Base-by-base conservation (phyloP, 208 protist genomes). In the Lotmaria passim region DNA sequence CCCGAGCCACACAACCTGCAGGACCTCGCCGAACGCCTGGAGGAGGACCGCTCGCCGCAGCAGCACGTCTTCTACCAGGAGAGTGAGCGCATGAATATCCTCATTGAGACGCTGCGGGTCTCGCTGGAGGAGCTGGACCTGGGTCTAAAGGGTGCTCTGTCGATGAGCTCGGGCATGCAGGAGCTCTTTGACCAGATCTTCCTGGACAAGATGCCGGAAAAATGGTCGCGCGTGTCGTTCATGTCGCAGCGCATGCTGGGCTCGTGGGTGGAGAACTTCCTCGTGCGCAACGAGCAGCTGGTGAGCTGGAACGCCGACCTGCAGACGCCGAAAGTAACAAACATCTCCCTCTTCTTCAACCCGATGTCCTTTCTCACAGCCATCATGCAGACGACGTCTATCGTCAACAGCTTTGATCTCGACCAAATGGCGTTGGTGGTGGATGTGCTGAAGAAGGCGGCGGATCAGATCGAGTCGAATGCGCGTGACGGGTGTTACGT, bases 351-450 rank as follows among this genome's bases (percentile, higher is more conserved):
- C 61, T 97, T 98, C 79, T 99, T 99, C 86, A 99, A 99, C 82
- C 98, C 98, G 38, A 98, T 99, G 95, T 98, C 98, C 8, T 99
- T 99, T 88, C 78, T 99, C 10, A 99, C 98, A 23, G 98, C 98
- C 64, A 98, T 99, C 58, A 98, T 99, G 96, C 98, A 99, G 80
- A 96, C 93, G 8, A 99, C 97, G 7, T 98, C 98, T 5, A 98
- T 98, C 69, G 91, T 96, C 59, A 99, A 99, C 90, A 94, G 93
- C 70, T 98, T 97, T 76, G 95, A 98, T 56, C 88, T 99, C 14
- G 98, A 99, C 82, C 92, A 97, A 77, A 98, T 98, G 95, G 76
- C 95, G 15, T 77, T 98, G 19, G 93, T 97, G 36, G 82, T 96
- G 51, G 95, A 98, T 81, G 93, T 98, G 8, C 80, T 97, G 44